phyloP scores from a whole-genome alignment of 2,329 filamentous ascomycete genomes.

The Exophiala lecanii-corni region DNA sequence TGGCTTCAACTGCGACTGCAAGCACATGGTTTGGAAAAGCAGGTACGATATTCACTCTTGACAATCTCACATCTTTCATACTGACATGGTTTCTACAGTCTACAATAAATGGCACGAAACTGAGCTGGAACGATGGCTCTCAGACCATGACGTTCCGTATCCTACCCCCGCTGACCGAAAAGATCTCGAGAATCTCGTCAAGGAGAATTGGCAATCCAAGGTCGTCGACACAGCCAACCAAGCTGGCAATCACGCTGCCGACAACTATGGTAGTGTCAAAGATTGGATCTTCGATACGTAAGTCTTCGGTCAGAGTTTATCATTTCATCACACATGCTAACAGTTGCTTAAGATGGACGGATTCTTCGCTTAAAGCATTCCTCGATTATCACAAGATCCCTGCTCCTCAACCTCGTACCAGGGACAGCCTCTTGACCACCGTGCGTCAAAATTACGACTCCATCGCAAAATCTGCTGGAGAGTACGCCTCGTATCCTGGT shows the following conservation, averaged over 20 bases:
- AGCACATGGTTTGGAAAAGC: slow-evolving; percentile 82
- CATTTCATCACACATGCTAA: slow-evolving; percentile 33
- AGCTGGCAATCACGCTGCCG: slow-evolving; percentile 68
- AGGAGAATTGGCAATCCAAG: slow-evolving; percentile 80
- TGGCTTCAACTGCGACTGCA: slow-evolving; percentile 63
- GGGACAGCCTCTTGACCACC: slow-evolving; percentile 74
- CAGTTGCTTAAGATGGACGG: slow-evolving; percentile 64
- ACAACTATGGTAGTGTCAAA: slow-evolving; percentile 67
- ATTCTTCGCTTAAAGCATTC: slow-evolving; percentile 90
- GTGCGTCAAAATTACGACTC: slow-evolving; percentile 77
- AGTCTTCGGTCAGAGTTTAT: slow-evolving; percentile 21
- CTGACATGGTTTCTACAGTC: slow-evolving; percentile 50
- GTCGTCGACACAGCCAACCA: slow-evolving; percentile 70
- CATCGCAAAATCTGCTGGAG: slow-evolving; percentile 67
- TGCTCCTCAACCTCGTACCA: slow-evolving; percentile 80
- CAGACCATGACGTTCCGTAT: slow-evolving; percentile 85
- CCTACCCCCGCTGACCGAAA: slow-evolving; percentile 88
- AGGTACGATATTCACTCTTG: slow-evolving; percentile 53
- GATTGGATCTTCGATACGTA: slow-evolving; percentile 89
- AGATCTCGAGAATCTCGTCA: slow-evolving; percentile 86
- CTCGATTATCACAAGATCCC: slow-evolving; percentile 83
- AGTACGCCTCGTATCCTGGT: slow-evolving; percentile 81
- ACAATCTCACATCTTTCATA: slow-evolving; percentile 2
- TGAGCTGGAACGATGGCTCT: slow-evolving; percentile 94
- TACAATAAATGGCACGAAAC: slow-evolving; percentile 99